Evolutionary conservation across 202 grass and related monocot species (phyloP), one percentile per base, ranked within the genome.

Genomic region (Zizania palustris): DNA sequence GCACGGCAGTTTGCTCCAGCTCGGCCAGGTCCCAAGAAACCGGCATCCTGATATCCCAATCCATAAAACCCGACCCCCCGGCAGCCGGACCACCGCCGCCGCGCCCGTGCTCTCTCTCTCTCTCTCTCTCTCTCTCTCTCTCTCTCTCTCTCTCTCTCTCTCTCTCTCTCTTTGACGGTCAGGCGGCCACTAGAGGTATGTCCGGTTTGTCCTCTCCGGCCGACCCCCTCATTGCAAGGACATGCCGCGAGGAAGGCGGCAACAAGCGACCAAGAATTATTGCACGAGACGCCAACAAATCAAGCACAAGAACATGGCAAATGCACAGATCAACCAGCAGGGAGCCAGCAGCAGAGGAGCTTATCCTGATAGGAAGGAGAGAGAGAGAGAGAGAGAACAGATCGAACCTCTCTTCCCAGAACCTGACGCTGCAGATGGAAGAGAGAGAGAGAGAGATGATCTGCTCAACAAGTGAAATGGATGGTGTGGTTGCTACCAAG

Each of bases 31-130:
- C 89, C 91, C 91, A 92, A 18, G 87, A 84, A 40, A 65, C 58
- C 44, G 94, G 91, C 74, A 93, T 93, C 79, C 93, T 94, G 75
- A 88, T 80, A 84, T 92, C 91, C 94, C 94, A 97, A 69, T 97
- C 94, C 94, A 97, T 97, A 84, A 44, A 7, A 28, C 28, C 28
- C 5, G 40, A 42, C n/a, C n/a, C n/a, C 40, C 10, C 9, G 11
- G 44, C 9, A 45, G 45, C 12, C 12, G 28, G 28, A 0, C 1
- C 28, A 28, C 28, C 28, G 28, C 28, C 28, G 28, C 28, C 28
- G 10, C 8, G 44, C 18, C 67, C 14, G 39, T 41, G 37, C 43
- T 2, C 28, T 28, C 28, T 28, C 28, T 28, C 28, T 1, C 1
- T 28, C 28, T 2, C 28, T 1, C 15, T 7, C 33, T 54, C 48